phyloP scores from a whole-genome alignment of 1,284 basidiomycete genomes.

The Trichosporon ovoides region DNA sequence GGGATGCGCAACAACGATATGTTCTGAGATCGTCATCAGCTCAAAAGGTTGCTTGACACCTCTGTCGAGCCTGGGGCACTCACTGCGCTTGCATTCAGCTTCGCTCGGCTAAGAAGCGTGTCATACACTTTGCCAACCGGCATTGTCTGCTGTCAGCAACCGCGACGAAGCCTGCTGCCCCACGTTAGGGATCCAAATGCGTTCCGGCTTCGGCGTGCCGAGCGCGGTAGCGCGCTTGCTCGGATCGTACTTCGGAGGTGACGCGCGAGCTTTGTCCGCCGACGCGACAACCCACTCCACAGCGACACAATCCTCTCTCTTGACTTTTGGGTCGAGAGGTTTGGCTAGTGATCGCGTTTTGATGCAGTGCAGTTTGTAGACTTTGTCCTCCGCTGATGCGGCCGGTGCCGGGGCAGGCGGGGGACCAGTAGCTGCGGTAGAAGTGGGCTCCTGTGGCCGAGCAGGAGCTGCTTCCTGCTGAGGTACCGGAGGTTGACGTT shows the following conservation, averaged over 20 bases:
- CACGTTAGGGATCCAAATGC: slow-evolving; percentile 29
- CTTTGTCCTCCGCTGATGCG: slow-evolving; percentile 24
- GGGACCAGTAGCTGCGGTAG: not conserved
- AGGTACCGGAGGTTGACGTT: not conserved
- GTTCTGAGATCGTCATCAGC: slow-evolving; percentile 14
- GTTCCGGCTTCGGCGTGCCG: slow-evolving; percentile 9
- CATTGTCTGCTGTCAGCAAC: slow-evolving; percentile 23
- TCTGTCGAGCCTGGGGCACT: not conserved
- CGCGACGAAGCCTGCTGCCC: not conserved
- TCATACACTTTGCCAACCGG: slow-evolving; percentile 31
- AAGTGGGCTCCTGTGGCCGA: too few relatives aligned
- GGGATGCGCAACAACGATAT: slow-evolving; percentile 20
- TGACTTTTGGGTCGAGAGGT: slow-evolving; percentile 22
- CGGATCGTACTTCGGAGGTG: slow-evolving; percentile 14
- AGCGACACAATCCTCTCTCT: slow-evolving; percentile 18
- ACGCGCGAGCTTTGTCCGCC: slow-evolving; percentile 11
- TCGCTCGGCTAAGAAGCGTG: slow-evolving; percentile 17
- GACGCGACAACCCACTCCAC: slow-evolving; percentile 35
- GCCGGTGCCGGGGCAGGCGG: not conserved
- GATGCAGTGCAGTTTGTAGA: slow-evolving; percentile 36
- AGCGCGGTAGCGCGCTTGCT: slow-evolving; percentile 13
- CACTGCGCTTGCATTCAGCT: slow-evolving; percentile 10
- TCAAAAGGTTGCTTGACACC: not conserved
- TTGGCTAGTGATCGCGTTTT: slow-evolving; percentile 32
- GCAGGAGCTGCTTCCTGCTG: not conserved